Evolutionary conservation across 176 grass and related monocot genomes (phyloP), one percentile per base, ranked within the genome.

Genomic region (Juncus inflexus): DNA sequence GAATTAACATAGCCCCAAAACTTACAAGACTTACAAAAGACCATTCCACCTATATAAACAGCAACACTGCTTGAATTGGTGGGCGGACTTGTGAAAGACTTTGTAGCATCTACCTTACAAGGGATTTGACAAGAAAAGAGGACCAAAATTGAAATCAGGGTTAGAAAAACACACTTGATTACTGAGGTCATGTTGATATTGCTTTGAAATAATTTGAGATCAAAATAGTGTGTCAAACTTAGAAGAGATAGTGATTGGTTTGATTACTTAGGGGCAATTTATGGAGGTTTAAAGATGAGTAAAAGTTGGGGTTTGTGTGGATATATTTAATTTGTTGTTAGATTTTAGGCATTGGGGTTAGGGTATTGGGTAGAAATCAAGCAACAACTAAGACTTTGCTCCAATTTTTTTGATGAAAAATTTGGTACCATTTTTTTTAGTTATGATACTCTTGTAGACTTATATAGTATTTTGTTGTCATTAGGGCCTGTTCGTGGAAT

Each of bases 21-120:
- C 40, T 67, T 77, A 62, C 74, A 77, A 3, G 74, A 77, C 11
- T 67, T 77, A 40, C 74, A 77, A 37, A 37, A 77, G 41, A 77
- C 63, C 0, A 51, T 7, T 39, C 74, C 74, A 12, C 42, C 64
- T 7, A 77, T 60, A 28, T 28, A 28, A 28, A 28, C 19, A 9
- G 62, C 74, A 41, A 68, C n/a, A 28, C 52, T 59, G 38, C 14
- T 40, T 11, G 55, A 71, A 71, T 35, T 58, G 14, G 5, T 28
- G 43, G 43, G 9, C 43, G 1, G 1, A 47, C 9, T 47, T 55
- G 19, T 51, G 19, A 67, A 36, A 10, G 38, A 15, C 0, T 55
- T 52, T 4, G 50, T 57, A 12, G 67, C 42, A 12, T 9, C 19
- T 42, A 1, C 67, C 19, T 35, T 16, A 43, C 52, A 59, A 9